A percentile compares a stretch with the other conserved stretches of the same genome.
These are phyloP conservation scores for Berkeleyomyces basicola DNA, from an alignment of 2,329 filamentous ascomycete genomes.

Conservation along the genomic window DNA sequence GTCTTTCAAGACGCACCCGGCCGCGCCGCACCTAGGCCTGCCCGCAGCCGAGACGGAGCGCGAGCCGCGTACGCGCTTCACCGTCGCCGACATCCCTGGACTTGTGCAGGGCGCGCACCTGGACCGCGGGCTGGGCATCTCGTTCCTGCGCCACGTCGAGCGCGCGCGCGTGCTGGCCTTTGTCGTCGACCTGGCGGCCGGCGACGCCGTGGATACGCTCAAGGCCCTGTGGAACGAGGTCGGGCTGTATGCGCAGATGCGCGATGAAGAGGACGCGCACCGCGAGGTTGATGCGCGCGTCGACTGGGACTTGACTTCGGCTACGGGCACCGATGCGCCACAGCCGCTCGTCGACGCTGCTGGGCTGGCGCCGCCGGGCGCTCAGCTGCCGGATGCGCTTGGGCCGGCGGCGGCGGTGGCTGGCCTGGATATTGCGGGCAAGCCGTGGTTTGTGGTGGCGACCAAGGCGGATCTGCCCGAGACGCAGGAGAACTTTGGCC, in stretches of 20 bases:
- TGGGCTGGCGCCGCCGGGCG: neutral
- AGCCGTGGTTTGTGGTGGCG: constrained; percentile 92
- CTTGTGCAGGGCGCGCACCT: constrained; percentile 84
- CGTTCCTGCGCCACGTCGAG: constrained; percentile 87
- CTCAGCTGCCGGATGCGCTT: constrained; percentile 18
- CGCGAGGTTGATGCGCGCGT: constrained; percentile 41
- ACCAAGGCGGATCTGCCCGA: constrained; percentile 76
- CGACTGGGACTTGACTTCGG: constrained; percentile 41
- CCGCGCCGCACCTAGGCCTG: constrained; percentile 22
- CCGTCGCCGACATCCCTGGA: constrained; percentile 88
- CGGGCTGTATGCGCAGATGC: constrained; percentile 63
- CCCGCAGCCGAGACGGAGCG: constrained; percentile 25
- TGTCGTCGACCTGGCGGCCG: constrained; percentile 69
- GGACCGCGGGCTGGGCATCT: constrained; percentile 77
- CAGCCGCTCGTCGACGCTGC: neutral
- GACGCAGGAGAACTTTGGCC: constrained; percentile 61
- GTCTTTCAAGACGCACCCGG: constrained; percentile 18
- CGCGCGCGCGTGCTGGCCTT: constrained; percentile 86
- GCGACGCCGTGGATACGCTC: constrained; percentile 63
- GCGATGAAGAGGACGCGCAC: constrained; percentile 55
- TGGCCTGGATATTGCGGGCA: constrained; percentile 64
- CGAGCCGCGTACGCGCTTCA: constrained; percentile 48
- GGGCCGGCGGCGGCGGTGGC: constrained; percentile 18
- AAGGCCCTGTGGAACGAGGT: constrained; percentile 83
- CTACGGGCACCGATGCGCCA: constrained; percentile 15